Evolutionary conservation across 2,329 filamentous ascomycete species (phyloP).

Genomic region (Thielaviopsis ethacetica): DNA sequence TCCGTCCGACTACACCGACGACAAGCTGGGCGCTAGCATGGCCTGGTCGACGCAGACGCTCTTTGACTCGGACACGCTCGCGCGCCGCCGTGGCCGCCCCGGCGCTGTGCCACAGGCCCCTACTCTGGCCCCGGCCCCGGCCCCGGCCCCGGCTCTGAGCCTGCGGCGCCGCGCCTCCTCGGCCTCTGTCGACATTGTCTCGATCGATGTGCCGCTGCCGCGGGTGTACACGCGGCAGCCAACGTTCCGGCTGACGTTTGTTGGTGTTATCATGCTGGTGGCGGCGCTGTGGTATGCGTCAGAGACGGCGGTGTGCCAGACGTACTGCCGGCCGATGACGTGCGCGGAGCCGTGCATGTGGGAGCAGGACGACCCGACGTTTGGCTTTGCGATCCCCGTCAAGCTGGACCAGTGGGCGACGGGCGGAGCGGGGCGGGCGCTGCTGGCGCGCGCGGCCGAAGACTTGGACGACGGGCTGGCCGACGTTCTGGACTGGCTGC

Average conservation of each 20-base stretch:
- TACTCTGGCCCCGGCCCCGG: no score
- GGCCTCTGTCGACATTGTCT: constrained; percentile 15
- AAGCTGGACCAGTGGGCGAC: constrained; percentile 47
- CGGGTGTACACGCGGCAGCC: constrained; percentile 28
- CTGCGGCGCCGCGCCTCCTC: constrained; percentile 6
- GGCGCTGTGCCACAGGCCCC: no score
- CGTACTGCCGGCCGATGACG: constrained; percentile 36
- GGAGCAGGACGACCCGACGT: constrained; percentile 41
- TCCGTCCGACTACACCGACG: constrained; percentile 3
- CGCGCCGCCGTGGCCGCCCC: no score
- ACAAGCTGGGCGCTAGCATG: constrained; percentile 4
- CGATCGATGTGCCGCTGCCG: constrained; percentile 29
- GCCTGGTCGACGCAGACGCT: constrained; percentile 3
- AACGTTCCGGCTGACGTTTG: constrained; percentile 28
- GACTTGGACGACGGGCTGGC: constrained; percentile 30
- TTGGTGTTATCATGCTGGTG: constrained; percentile 30
- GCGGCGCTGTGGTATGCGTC: constrained; percentile 34
- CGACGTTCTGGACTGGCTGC: constrained; percentile 30
- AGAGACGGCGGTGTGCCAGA: constrained; percentile 36
- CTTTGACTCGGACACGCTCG: neutral
- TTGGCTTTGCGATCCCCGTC: constrained; percentile 42
- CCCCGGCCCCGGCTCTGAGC: constrained; percentile 1
- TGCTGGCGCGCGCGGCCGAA: constrained; percentile 23
- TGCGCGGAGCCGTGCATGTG: constrained; percentile 37
- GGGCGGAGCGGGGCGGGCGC: constrained; percentile 30